phyloP scores from a whole-genome alignment of 2,329 filamentous ascomycete genomes.

The Daldinia eschscholtzii region DNA sequence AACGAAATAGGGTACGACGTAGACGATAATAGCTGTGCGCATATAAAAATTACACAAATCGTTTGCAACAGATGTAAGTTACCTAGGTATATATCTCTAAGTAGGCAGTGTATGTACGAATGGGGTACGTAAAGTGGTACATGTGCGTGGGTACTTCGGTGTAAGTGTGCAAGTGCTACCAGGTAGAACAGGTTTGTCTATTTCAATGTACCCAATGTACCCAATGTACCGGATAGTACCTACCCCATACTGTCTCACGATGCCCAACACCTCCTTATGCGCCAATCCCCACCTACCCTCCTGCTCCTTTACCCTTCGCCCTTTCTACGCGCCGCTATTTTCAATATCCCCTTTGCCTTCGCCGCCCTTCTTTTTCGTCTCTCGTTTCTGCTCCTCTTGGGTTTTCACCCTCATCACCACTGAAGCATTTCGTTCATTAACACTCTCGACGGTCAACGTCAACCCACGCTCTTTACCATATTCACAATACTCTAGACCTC shows the following conservation, averaged over 20 bases:
- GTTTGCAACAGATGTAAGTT: not conserved
- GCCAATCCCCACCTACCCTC: constrained; percentile 41
- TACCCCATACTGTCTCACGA: constrained; percentile 44
- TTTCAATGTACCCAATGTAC: constrained; percentile 29
- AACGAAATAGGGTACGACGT: constrained; percentile 2
- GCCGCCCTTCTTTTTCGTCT: constrained; percentile 29
- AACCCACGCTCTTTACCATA: constrained; percentile 49
- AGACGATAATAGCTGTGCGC: not conserved
- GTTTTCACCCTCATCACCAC: constrained; percentile 34
- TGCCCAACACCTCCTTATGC: constrained; percentile 39
- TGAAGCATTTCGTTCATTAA: constrained; percentile 43
- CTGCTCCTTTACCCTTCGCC: constrained; percentile 38
- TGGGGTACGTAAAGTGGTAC: not conserved
- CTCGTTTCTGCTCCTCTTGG: constrained; percentile 30
- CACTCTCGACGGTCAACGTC: constrained; percentile 43
- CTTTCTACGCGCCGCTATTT: constrained; percentile 33
- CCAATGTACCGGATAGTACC: constrained; percentile 35
- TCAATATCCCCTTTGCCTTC: constrained; percentile 28
- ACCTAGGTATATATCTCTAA: not conserved
- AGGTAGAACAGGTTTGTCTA: not conserved
- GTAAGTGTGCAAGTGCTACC: not conserved
- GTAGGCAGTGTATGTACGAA: not conserved
- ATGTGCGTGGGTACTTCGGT: not conserved
- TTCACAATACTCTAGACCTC: constrained; percentile 37
- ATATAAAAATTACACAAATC: constrained; percentile 4